Percentiles rank a stretch among this genome's conserved stretches.
Conservation (phyloP, 2,329 filamentous ascomycete genomes). For the Hypocrella siamensis region DNA sequence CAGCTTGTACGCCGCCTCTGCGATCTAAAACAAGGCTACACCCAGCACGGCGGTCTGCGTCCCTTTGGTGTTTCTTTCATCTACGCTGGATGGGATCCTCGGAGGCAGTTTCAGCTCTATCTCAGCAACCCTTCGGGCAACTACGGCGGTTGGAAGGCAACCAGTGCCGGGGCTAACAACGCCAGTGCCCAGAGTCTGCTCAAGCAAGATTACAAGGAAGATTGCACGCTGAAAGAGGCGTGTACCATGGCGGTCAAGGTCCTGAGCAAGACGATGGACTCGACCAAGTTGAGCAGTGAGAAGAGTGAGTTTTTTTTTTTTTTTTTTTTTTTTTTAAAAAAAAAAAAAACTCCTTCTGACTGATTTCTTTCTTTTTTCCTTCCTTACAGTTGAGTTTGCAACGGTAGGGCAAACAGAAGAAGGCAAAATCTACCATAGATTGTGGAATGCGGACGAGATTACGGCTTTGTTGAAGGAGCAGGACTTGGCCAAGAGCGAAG, state of each 20-base stretch:
- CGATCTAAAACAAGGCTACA: constrained; percentile 98
- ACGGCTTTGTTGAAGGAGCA: constrained; percentile 88
- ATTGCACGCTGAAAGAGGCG: constrained; percentile 89
- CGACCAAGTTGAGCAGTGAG: constrained; percentile 95
- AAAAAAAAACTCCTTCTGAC: no score
- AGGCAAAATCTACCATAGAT: constrained; percentile 93
- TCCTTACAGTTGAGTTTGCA: constrained; percentile 79
- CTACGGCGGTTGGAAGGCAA: constrained; percentile 99
- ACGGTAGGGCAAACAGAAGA: constrained; percentile 92
- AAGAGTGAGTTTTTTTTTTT: constrained; percentile 97
- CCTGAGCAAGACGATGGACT: constrained; percentile 99
- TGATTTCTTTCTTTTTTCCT: no score
- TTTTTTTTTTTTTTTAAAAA: no score
- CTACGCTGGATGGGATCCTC: constrained; percentile 94
- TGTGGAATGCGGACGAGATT: constrained; percentile 96
- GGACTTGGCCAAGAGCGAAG: constrained; percentile 77
- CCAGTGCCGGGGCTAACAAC: constrained; percentile 94
- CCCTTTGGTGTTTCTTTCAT: constrained; percentile 99
- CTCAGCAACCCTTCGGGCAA: constrained; percentile 98
- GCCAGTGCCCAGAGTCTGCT: constrained; percentile 90
- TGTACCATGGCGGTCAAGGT: constrained; percentile 98
- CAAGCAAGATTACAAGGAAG: constrained; percentile 99
- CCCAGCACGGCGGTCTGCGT: constrained; percentile 93
- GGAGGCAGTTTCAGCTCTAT: constrained; percentile 95
- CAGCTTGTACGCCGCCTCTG: constrained; percentile 93